Evolutionary conservation across 768 basidiomycete species (phyloP).

Genomic region (Lactarius hatsudake): DNA sequence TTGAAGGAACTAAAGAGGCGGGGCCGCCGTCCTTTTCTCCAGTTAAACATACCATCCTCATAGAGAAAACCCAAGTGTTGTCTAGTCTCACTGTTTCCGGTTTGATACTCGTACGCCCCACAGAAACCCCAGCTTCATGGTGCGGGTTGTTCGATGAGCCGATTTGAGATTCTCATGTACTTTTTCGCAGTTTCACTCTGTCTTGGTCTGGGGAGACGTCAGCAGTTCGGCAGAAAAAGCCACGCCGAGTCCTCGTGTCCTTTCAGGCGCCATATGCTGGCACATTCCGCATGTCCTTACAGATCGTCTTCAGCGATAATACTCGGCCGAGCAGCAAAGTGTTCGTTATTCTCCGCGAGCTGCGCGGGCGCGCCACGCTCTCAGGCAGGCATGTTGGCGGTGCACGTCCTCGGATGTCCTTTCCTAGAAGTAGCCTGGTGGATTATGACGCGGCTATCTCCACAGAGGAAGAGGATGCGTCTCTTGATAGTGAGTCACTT

Average conservation of each 20-base stretch:
- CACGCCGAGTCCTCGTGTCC: background rate
- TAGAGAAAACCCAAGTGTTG: background rate
- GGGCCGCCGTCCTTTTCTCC: background rate
- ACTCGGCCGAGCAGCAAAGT: background rate
- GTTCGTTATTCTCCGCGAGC: conserved; percentile 9
- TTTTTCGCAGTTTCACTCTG: conserved; percentile 2
- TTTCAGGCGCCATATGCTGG: conserved; percentile 9
- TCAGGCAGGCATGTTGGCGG: background rate
- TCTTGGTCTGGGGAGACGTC: background rate
- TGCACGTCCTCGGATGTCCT: background rate
- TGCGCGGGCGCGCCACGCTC: conserved; percentile 1
- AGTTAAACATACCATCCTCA: background rate
- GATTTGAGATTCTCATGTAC: background rate
- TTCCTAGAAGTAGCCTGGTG: background rate
- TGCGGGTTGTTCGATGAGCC: background rate
- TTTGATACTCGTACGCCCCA: background rate
- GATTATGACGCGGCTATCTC: background rate
- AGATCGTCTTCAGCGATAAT: conserved; percentile 8
- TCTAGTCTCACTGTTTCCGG: conserved; percentile 1
- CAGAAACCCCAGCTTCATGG: background rate
- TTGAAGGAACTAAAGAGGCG: background rate
- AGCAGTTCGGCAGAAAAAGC: background rate
- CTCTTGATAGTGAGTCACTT: conserved; percentile 38
- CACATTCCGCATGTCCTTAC: background rate
- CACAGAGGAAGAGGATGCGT: background rate